Percentiles rank a stretch among this genome's conserved stretches.
phyloP scores from a whole-genome alignment of 345 rosid species.

The Gossypium turneri region DNA sequence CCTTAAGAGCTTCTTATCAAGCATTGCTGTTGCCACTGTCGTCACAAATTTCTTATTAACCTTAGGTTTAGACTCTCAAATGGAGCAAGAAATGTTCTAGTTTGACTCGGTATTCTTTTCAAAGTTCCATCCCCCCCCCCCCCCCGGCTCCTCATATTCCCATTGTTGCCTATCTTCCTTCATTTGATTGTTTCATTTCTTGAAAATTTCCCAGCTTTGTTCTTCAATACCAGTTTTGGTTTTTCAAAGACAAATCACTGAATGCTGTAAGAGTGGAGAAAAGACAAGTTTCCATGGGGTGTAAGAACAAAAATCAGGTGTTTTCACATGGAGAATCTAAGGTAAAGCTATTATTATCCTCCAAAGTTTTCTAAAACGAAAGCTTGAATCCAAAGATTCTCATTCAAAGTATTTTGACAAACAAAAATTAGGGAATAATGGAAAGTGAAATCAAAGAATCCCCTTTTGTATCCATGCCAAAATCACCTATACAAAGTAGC shows the following conservation, averaged over 20 bases:
- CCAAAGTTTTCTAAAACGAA: neutral
- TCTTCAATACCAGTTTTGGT: neutral
- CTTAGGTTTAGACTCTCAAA: constrained; percentile 14
- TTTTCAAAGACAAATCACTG: constrained; percentile 4
- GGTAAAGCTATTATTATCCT: constrained; percentile 20
- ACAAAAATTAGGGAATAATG: constrained; percentile 30
- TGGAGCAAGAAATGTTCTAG: constrained; percentile 25
- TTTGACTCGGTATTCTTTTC: constrained; percentile 31
- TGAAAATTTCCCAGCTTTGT: neutral
- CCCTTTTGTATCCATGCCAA: constrained; percentile 38
- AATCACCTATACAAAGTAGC: constrained; percentile 37
- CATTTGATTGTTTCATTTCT: constrained; percentile 3
- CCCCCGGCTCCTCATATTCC: neutral
- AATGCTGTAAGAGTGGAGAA: neutral
- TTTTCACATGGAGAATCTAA: constrained; percentile 30
- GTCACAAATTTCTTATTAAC: constrained; percentile 8
- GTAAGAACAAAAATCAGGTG: constrained; percentile 24
- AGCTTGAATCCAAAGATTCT: neutral
- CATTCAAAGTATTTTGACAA: neutral
- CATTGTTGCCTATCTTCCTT: too few species aligned
- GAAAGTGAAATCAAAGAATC: constrained; percentile 40
- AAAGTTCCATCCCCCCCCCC: neutral
- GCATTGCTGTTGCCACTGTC: constrained; percentile 24
- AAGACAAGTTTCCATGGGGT: constrained; percentile 26
- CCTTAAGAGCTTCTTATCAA: constrained; percentile 5